Conservation (phyloP, 306 rosid genomes). For the Hippophae gyantsensis region DNA sequence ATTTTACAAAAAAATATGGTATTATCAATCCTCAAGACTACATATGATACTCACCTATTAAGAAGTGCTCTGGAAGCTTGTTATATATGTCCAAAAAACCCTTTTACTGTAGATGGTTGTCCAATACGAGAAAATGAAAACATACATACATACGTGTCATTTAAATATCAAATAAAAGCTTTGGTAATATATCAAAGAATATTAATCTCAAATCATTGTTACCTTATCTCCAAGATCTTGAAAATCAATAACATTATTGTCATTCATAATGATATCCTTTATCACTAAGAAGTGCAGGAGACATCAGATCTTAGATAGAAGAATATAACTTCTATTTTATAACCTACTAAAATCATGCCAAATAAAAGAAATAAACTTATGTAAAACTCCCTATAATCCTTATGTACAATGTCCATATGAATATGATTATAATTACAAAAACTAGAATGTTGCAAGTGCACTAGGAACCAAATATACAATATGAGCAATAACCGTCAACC, state of each 20-base stretch:
- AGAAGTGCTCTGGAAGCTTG: no score
- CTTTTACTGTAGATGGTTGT: no score
- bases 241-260: constrained; percentile 60
- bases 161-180: no score
- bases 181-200: no score
- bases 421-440: neutral
- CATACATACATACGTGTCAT: no score
- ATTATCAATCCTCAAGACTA: no score
- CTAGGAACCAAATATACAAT: constrained; percentile 15
- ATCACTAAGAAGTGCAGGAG: constrained; percentile 43
- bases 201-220: constrained; percentile 17
- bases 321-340: constrained; percentile 9
- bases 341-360: constrained; percentile 18
- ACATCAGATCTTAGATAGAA: constrained; percentile 39
- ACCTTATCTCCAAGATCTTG: constrained; percentile 80
- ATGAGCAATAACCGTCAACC: constrained; percentile 15
- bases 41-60: no score
- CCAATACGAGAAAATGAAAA: no score
- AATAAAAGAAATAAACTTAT: neutral
- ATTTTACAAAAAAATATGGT: no score
- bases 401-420: neutral
- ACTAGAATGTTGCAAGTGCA: constrained; percentile 2
- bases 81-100: no score
- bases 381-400: neutral
- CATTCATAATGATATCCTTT: constrained; percentile 57